Evolutionary conservation across 768 basidiomycete genomes (phyloP).

Genomic region (Xanthoconium stramineum): DNA sequence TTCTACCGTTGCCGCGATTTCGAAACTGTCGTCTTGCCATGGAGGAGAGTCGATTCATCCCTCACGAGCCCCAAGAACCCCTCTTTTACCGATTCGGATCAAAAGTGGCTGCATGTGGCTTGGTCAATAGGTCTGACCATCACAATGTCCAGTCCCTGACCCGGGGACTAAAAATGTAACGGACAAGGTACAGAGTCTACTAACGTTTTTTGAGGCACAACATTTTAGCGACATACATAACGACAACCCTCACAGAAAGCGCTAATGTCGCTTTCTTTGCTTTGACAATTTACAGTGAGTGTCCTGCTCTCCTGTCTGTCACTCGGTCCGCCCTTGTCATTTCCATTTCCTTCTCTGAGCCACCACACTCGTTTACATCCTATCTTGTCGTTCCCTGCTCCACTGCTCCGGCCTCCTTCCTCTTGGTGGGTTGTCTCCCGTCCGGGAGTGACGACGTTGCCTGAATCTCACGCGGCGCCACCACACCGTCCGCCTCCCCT

Average conservation of each 20-base stretch:
- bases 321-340: not conserved
- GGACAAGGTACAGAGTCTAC: not conserved
- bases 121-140: not conserved
- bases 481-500: constrained; percentile 9
- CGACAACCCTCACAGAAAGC: constrained; percentile 12
- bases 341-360: not conserved
- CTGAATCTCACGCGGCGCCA: constrained; percentile 21
- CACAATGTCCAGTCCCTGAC: not conserved
- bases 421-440: constrained; percentile 12
- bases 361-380: not conserved
- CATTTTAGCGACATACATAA: constrained; percentile 8
- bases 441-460: constrained; percentile 6
- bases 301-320: constrained; percentile 5
- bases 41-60: constrained; percentile 5
- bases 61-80: not conserved
- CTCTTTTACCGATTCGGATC: constrained; percentile 2
- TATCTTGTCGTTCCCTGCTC: not conserved
- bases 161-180: not conserved
- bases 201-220: not conserved
- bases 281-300: constrained; percentile 4
- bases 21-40: constrained; percentile 14
- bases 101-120: constrained; percentile 7
- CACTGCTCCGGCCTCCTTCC: not conserved
- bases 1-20: not conserved
- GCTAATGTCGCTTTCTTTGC: constrained; percentile 4